A percentile compares a stretch with the other conserved stretches of the same genome.
Evolutionary conservation across 2,329 filamentous ascomycete genomes (phyloP).

Genomic region (Rhytidhysteron rufulum): DNA sequence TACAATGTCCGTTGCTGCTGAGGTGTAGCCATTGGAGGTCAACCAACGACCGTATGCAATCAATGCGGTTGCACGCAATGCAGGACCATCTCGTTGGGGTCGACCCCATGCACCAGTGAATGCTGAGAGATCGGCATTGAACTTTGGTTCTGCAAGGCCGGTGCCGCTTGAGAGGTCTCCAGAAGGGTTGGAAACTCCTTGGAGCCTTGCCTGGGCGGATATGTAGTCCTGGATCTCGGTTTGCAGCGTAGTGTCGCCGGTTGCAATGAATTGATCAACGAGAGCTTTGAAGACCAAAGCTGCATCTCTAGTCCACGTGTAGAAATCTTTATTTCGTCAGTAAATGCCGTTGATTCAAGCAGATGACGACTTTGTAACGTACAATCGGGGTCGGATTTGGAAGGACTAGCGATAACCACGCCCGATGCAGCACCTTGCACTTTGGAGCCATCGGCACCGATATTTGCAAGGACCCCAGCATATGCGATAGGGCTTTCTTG

Average conservation of each 20-base stretch:
- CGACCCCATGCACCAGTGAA: conserved; percentile 71
- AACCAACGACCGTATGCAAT: conserved; percentile 71
- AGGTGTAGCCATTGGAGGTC: conserved; percentile 55
- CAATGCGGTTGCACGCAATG: conserved; percentile 70
- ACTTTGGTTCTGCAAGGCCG: conserved; percentile 72
- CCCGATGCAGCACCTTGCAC: conserved; percentile 48
- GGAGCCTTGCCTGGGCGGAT: conserved; percentile 61
- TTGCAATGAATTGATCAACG: conserved; percentile 60
- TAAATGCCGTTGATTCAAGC: background rate
- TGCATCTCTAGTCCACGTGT: conserved; percentile 74
- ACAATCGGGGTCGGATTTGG: conserved; percentile 53
- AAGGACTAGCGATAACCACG: conserved; percentile 55
- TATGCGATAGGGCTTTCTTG: conserved; percentile 47
- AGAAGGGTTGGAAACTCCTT: conserved; percentile 66
- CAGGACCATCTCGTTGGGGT: conserved; percentile 75
- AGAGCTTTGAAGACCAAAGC: conserved; percentile 67
- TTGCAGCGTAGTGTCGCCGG: conserved; percentile 57
- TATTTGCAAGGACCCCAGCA: conserved; percentile 53
- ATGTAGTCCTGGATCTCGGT: conserved; percentile 65
- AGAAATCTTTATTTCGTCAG: conserved; percentile 56
- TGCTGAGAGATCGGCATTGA: conserved; percentile 58
- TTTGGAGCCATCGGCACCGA: conserved; percentile 49
- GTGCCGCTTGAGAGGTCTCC: conserved; percentile 50
- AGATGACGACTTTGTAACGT: conserved; percentile 11
- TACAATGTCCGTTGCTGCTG: conserved; percentile 44